phyloP scores from a whole-genome alignment of 352 stramenopile species.

The Lagenidium giganteum region DNA sequence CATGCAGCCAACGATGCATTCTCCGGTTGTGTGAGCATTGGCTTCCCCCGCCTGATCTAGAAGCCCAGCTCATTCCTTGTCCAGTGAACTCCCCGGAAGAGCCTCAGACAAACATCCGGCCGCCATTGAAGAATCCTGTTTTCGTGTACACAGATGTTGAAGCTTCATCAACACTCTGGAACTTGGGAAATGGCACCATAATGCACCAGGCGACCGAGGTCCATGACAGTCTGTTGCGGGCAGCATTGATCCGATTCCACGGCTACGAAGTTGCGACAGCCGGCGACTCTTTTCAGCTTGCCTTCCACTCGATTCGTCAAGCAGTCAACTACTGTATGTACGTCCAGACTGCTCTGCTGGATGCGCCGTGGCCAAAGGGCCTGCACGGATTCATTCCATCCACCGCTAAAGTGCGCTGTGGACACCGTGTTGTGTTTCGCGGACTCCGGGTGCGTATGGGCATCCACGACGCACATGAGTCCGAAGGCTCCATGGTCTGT shows the following conservation, averaged over 20 bases:
- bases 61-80: constrained; percentile 3
- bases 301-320: constrained; percentile 57
- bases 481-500: constrained; percentile 45
- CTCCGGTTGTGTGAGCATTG: constrained; percentile 3
- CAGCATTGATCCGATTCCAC: constrained; percentile 37
- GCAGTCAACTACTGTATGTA: constrained; percentile 65
- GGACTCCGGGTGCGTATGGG: constrained; percentile 77
- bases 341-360: constrained; percentile 48
- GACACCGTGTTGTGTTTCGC: constrained; percentile 34
- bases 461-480: constrained; percentile 56
- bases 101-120: not conserved
- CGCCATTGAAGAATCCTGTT: constrained; percentile 12
- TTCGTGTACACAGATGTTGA: constrained; percentile 30
- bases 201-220: no score
- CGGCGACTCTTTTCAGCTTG: constrained; percentile 68
- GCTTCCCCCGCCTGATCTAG: constrained; percentile 12
- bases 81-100: not conserved
- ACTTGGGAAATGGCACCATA: not conserved
- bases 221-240: constrained; percentile 59
- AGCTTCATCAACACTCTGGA: constrained; percentile 13
- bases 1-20: constrained; percentile 9
- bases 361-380: constrained; percentile 53
- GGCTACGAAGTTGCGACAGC: constrained; percentile 78
- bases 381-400: constrained; percentile 43
- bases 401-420: constrained; percentile 46